Base-by-base conservation (phyloP, 2,329 filamentous ascomycete species). In the Kalmusia sp. region DNA sequence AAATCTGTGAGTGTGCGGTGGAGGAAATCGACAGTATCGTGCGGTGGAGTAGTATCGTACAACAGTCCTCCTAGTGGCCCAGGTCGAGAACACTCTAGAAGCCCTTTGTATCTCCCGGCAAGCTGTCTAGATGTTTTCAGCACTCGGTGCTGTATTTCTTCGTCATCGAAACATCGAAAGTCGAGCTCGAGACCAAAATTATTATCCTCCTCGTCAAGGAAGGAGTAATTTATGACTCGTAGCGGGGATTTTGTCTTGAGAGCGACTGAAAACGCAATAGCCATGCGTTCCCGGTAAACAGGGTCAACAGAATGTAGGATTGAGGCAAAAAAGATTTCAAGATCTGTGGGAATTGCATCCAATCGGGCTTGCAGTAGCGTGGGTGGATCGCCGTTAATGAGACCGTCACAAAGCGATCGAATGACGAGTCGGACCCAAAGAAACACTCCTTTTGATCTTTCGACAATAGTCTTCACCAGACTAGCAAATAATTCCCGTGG, bases 381-480 rank as follows among this genome's bases (percentile, higher is more conserved):
- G 7, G 21, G 14, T 14, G 25, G 12, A 27, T 51, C 49, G 2
- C 19, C 39, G 17, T 51, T 51, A 6, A n/a, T 12, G 5, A 44
- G 9, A 5, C 49, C 49, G 2, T 51, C 39, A 12, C 39, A 21
- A 37, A 51, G 31, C 17, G 49, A 51, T 2, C n/a, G 28, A 2
- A 51, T 15, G 2, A 51, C 49, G 3, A 51, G 19, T 8, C n/a
- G 17, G 9, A 51, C 49, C 49, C 49, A 51, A 2, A 51, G 39
- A 24, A 51, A 51, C n/a, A 51, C 49, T 2, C 49, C 49, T 34
- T 47, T 19, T n/a, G 43, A 31, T 25, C 41, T 22, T 35, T n/a
- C 9, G 7, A 35, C 19, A 28, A 52, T 47, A 4, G 38, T 28
- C 14, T 33, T 3, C 6, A 41, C 25, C 3, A 52, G 19, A 27